Percentiles rank a stretch among this genome's conserved stretches.
Conservation (phyloP, 495 filamentous ascomycete species). For the Penicillium pulvis region DNA sequence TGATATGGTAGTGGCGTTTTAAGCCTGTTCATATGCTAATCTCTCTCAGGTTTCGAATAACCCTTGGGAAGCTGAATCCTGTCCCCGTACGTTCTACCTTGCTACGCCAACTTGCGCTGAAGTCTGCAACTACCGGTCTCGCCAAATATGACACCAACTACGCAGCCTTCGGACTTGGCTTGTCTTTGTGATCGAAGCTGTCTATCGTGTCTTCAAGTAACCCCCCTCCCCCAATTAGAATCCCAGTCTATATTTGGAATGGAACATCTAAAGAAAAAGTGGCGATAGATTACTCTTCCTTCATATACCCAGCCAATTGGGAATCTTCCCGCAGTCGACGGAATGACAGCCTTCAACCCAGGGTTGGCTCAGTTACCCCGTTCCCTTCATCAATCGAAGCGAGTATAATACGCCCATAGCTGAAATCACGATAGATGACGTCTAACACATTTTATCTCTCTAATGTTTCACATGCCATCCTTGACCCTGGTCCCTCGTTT, state of each 20-base stretch:
- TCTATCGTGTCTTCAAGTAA: not conserved
- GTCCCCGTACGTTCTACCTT: not conserved
- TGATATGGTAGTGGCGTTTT: not conserved
- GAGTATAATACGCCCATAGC: not conserved
- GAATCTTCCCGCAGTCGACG: not conserved
- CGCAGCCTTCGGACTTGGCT: not conserved
- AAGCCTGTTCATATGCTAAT: not conserved
- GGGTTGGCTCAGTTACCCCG: not conserved
- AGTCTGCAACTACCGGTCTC: not conserved
- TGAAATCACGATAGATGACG: not conserved
- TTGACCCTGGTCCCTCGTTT: too few relatives aligned
- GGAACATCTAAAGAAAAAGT: not conserved
- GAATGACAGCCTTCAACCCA: not conserved
- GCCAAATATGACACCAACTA: not conserved
- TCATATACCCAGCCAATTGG: not conserved
- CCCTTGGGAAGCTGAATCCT: not conserved
- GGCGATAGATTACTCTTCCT: not conserved
- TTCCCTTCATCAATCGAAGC: not conserved
- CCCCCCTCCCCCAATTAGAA: not conserved
- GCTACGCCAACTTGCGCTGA: not conserved
- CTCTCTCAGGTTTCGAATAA: not conserved
- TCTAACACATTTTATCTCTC: too few relatives aligned
- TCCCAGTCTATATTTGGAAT: not conserved
- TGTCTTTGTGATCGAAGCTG: not conserved
- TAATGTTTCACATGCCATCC: too few relatives aligned